These are phyloP conservation scores for Amorphotheca resinae DNA, from an alignment of 495 filamentous ascomycete species.

Conservation along the genomic window DNA sequence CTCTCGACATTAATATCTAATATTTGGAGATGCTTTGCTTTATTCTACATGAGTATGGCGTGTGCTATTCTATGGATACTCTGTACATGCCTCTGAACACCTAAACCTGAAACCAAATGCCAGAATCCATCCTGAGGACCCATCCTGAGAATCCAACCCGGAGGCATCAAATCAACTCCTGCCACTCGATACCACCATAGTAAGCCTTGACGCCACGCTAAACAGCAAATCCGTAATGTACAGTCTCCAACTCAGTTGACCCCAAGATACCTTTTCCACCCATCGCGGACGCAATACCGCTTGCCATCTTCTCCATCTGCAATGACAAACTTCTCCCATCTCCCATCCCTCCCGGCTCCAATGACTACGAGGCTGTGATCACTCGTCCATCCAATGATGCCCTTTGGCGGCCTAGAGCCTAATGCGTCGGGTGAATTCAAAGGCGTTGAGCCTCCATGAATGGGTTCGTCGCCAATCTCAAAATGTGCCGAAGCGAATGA, in stretches of 20 bases:
- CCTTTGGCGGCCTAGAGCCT: conserved; percentile 51
- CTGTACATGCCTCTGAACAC: neutral
- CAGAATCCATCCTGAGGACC: neutral
- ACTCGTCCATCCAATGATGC: conserved; percentile 62
- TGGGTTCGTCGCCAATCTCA: conserved; percentile 60
- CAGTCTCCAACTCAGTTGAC: conserved; percentile 23
- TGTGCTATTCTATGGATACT: neutral
- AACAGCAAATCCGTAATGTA: neutral
- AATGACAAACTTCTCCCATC: conserved; percentile 76
- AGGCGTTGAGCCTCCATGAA: conserved; percentile 23
- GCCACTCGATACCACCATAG: neutral
- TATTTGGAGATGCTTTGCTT: too few species aligned
- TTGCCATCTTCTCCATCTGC: conserved; percentile 50
- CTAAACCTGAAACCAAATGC: neutral
- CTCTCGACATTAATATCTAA: conserved; percentile 3
- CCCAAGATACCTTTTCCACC: conserved; percentile 72
- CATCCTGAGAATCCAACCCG: neutral
- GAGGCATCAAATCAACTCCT: neutral
- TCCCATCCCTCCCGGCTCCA: conserved; percentile 65
- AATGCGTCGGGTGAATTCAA: conserved; percentile 31
- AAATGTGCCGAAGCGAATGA: conserved; percentile 64
- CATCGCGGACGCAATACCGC: conserved; percentile 49
- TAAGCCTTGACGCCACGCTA: conserved; percentile 14
- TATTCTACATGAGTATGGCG: neutral
- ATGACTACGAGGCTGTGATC: conserved; percentile 60